Conservation (phyloP, 352 stramenopile genomes). For the Phytophthora sp. region DNA sequence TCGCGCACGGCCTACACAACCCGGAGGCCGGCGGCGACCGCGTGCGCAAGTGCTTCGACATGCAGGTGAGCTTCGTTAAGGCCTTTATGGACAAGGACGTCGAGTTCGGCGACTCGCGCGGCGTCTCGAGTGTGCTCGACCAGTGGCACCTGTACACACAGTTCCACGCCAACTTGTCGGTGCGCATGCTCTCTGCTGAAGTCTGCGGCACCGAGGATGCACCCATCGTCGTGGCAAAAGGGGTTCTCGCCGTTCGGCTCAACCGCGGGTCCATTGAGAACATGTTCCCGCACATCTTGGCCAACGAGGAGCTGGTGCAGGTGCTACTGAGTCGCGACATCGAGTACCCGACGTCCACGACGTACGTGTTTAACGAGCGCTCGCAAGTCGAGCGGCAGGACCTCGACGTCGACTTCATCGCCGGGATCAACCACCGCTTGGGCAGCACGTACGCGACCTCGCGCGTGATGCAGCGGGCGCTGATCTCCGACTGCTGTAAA, state of each 20-base stretch:
- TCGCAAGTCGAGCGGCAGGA: constrained; percentile 62
- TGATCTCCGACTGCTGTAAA: constrained; percentile 43
- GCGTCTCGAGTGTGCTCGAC: constrained; percentile 49
- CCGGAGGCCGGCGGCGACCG: constrained; percentile 35
- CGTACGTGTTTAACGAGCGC: constrained; percentile 59
- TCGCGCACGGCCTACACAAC: constrained; percentile 60
- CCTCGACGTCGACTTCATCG: constrained; percentile 61
- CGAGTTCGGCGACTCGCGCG: constrained; percentile 39
- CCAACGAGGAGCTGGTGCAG: constrained; percentile 62
- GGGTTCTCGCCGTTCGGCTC: constrained; percentile 47
- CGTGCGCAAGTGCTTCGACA: constrained; percentile 51
- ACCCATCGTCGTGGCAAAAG: constrained; percentile 57
- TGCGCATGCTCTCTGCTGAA: constrained; percentile 39
- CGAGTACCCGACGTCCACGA: constrained; percentile 59
- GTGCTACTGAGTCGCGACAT: constrained; percentile 56
- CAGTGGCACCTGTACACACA: constrained; percentile 71
- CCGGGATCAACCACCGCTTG: constrained; percentile 47
- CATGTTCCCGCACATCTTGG: constrained; percentile 70
- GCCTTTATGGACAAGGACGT: constrained; percentile 60
- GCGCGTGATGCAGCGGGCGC: constrained; percentile 35
- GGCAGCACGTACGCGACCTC: constrained; percentile 33
- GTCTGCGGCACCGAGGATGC: constrained; percentile 52
- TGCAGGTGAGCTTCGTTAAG: constrained; percentile 56
- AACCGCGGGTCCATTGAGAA: constrained; percentile 63
- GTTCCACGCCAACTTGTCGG: constrained; percentile 53